Evolutionary conservation across 345 rosid genomes (phyloP).

Genomic region (Ailanthus altissimus): DNA sequence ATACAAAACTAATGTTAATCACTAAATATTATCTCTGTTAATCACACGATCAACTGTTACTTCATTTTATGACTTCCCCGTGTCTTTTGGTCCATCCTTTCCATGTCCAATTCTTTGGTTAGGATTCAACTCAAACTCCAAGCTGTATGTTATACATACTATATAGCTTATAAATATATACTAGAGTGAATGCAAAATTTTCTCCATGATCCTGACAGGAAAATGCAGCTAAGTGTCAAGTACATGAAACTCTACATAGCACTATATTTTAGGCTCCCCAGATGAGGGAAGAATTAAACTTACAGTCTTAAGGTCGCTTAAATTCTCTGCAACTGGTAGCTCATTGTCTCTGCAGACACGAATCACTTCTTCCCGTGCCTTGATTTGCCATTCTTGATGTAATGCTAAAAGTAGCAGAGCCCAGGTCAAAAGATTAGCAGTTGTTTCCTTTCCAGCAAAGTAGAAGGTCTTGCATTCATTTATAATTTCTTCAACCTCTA

Average conservation of each 20-base stretch:
- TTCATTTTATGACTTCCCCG: not conserved
- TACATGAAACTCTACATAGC: not conserved
- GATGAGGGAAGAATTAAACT: conserved; percentile 18
- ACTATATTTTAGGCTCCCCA: not conserved
- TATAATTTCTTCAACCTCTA: conserved; percentile 65
- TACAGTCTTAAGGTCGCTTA: conserved; percentile 69
- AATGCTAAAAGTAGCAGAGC: conserved; percentile 60
- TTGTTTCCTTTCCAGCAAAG: conserved; percentile 86
- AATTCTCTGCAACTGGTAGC: conserved; percentile 38
- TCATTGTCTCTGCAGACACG: conserved; percentile 37
- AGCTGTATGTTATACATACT: not conserved
- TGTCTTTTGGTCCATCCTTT: not conserved
- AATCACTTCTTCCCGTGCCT: conserved; percentile 69
- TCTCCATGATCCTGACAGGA: not conserved
- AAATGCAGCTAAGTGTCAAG: not conserved
- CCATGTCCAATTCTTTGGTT: not conserved
- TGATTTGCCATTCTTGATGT: conserved; percentile 81
- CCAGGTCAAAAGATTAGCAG: conserved; percentile 71
- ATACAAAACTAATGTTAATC: not conserved
- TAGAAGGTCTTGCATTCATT: conserved; percentile 90
- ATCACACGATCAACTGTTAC: not conserved
- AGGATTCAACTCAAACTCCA: not conserved
- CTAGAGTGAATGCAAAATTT: not conserved
- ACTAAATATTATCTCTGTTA: not conserved
- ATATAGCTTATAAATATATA: not conserved